Evolutionary conservation across 2,329 filamentous ascomycete species (phyloP), one percentile per base, ranked within the genome.

Genomic region (Colletotrichum sp.): DNA sequence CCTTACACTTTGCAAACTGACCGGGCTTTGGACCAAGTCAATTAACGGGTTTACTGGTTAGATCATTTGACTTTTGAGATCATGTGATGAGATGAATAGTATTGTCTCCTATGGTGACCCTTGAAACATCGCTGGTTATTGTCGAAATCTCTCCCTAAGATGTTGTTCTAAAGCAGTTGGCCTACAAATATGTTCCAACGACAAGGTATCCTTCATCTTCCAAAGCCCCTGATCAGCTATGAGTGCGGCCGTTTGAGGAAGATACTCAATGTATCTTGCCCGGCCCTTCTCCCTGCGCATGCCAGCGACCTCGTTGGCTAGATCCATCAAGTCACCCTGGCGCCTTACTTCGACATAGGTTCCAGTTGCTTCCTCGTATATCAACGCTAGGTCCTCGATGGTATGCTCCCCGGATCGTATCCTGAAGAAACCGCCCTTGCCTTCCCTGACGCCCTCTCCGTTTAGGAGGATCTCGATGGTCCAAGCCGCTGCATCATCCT

Each of bases 381-480:
- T 36, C 5, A 59, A 39, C 5, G 71, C 74, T 21, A 74, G 36
- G 34, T 77, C 75, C 21, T 70, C 71, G 2, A 77, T 62, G 3
- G 70, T 74, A 26, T 60, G 32, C 24, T 66, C 57, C 3, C 75
- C 75, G 8, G 75, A 77, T 5, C 65, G 44, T 16, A 77, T 65
- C 7, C 60, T 52, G 65, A 77, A 77, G 65, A 74, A 70, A 5
- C 75, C 75, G 2, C 75, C 75, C 13, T 70, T 62, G 6, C 75
- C 75, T 16, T 73, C 59, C 12, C 24, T 66, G 8, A 77, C 75
- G 5, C 75, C 75, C 6, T 70, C 44, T 21, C 75, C 75, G 30
- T 70, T 66, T 8, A 77, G 15, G 13, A 77, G 49, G 5, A 74
- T 65, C 4, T 74, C 74, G 59, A 74, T 74, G 16, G 71, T 74